Percentiles rank a stretch among this genome's conserved stretches.
Evolutionary conservation across 352 stramenopile genomes (phyloP).

Genomic region (Pythium biforme): DNA sequence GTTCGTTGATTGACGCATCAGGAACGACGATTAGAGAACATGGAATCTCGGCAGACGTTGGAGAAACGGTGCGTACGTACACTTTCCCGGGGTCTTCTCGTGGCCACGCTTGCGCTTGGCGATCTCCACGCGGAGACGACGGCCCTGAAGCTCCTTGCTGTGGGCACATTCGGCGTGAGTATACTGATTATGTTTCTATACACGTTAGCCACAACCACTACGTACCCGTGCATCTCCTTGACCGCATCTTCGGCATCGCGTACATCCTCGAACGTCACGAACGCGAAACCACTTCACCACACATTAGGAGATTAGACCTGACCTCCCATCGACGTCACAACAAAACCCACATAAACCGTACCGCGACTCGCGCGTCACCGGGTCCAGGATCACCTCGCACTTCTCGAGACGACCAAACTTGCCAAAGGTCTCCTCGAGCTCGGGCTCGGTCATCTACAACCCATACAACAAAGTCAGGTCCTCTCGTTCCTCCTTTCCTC

Average conservation of each 20-base stretch:
- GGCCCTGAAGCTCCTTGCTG: constrained; percentile 76
- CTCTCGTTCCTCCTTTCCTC: neutral
- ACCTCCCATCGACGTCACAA: neutral
- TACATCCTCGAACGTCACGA: constrained; percentile 77
- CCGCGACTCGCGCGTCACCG: constrained; percentile 71
- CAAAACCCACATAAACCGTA: constrained; percentile 19
- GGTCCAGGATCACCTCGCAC: constrained; percentile 82
- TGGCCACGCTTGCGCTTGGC: constrained; percentile 79
- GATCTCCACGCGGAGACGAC: constrained; percentile 73
- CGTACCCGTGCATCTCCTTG: constrained; percentile 78
- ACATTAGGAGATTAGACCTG: neutral
- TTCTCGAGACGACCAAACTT: constrained; percentile 76
- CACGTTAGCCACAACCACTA: neutral
- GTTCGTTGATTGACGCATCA: neutral
- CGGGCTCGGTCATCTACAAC: constrained; percentile 32
- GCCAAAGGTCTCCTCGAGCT: constrained; percentile 68
- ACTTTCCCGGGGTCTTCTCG: constrained; percentile 83
- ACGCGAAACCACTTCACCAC: constrained; percentile 56
- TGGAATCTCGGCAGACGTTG: neutral
- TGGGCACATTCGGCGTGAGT: constrained; percentile 7
- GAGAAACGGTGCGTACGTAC: constrained; percentile 34
- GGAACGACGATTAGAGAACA: neutral
- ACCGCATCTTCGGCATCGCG: constrained; percentile 77
- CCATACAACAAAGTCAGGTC: neutral
- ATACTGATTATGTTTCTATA: neutral